Evolutionary conservation across 2,329 filamentous ascomycete genomes (phyloP).

Genomic region (Neobulgaria alba): DNA sequence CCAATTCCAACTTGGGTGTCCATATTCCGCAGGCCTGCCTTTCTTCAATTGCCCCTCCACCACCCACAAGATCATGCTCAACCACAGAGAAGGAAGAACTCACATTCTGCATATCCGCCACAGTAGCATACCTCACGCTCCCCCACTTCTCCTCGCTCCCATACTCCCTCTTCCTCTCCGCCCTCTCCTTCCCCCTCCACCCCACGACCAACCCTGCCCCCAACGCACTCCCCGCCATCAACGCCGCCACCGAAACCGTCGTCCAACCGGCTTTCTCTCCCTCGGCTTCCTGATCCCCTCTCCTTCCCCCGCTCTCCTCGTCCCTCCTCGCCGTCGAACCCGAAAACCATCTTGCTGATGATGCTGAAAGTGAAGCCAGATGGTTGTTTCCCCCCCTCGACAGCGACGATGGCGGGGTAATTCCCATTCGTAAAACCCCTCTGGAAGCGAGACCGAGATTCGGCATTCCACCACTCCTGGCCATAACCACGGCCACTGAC

Average conservation of each 20-base stretch:
- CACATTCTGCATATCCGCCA: constrained; percentile 43
- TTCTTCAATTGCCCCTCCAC: too few relatives aligned
- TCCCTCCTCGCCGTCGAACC: too few relatives aligned
- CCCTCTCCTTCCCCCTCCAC: constrained; percentile 8
- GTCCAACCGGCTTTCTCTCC: constrained; percentile 18
- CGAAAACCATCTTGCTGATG: too few relatives aligned
- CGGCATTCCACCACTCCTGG: too few relatives aligned
- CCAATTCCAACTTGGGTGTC: too few relatives aligned
- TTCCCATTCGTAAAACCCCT: too few relatives aligned
- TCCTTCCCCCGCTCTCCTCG: too few relatives aligned
- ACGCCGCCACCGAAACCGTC: constrained; percentile 15
- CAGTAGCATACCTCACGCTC: constrained; percentile 36
- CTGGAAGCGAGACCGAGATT: too few relatives aligned
- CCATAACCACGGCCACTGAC: too few relatives aligned
- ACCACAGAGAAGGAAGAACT: constrained; percentile 18
- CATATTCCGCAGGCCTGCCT: too few relatives aligned
- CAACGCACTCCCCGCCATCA: constrained; percentile 17
- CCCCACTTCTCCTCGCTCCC: constrained; percentile 22
- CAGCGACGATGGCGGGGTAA: neutral
- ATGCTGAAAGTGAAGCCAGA: neutral
- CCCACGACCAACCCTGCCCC: constrained; percentile 14
- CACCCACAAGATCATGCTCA: too few relatives aligned
- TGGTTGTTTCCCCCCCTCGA: neutral
- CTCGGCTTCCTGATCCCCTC: too few relatives aligned
- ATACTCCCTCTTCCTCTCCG: constrained; percentile 20